phyloP scores from a whole-genome alignment of 768 basidiomycete genomes.

The Floccularia luteovirens region DNA sequence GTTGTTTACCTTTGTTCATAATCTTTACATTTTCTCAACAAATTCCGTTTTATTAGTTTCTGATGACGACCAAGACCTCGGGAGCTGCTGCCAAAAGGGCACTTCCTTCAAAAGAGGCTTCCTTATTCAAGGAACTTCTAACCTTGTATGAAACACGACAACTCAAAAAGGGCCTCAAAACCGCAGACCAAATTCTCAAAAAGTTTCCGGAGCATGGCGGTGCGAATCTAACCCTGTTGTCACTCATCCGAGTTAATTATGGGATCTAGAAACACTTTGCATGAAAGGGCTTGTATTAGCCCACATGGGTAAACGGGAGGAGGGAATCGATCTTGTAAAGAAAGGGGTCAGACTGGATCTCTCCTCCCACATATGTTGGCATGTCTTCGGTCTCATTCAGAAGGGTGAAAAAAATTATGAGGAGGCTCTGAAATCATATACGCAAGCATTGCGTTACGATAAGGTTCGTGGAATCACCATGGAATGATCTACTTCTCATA shows the following conservation, averaged over 20 bases:
- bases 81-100: constrained; percentile 37
- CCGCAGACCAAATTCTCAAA: constrained; percentile 90
- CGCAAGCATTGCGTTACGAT: constrained; percentile 83
- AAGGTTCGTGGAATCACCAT: constrained; percentile 43
- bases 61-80: constrained; percentile 27
- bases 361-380: constrained; percentile 94
- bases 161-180: constrained; percentile 84
- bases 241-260: background rate
- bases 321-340: constrained; percentile 79
- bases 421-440: constrained; percentile 90
- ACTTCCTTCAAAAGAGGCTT: constrained; percentile 77
- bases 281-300: constrained; percentile 91
- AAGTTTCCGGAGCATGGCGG: constrained; percentile 96
- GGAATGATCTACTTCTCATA: constrained; percentile 3
- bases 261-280: constrained; percentile 75
- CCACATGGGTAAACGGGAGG: constrained; percentile 72
- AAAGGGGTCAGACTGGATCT: constrained; percentile 77
- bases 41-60: constrained; percentile 3
- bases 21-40: constrained; percentile 9
- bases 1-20: constrained; percentile 32
- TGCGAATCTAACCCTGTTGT: constrained; percentile 21
- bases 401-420: constrained; percentile 94
- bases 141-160: constrained; percentile 85
- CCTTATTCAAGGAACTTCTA: constrained; percentile 81
- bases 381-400: constrained; percentile 93